Evolutionary conservation across 1,284 basidiomycete genomes (phyloP).

Genomic region (Melampsora larici-populina): DNA sequence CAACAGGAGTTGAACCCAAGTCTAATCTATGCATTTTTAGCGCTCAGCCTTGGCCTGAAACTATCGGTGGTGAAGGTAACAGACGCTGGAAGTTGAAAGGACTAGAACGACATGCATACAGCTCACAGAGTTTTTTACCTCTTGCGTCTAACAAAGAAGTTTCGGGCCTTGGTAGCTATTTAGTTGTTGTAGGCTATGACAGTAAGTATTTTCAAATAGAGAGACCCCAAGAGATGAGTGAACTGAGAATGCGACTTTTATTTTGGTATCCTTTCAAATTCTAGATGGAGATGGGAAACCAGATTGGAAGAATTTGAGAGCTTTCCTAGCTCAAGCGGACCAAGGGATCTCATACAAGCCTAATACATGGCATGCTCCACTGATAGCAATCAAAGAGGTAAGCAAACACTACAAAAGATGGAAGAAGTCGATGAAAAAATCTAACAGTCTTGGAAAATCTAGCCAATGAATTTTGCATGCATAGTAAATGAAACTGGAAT

Average conservation of each 20-base stretch:
- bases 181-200: constrained; percentile 78
- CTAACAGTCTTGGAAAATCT: background rate
- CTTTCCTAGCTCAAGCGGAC: constrained; percentile 71
- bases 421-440: background rate
- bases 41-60: constrained; percentile 46
- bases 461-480: constrained; percentile 51
- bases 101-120: constrained; percentile 52
- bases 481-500: constrained; percentile 51
- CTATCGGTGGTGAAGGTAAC: constrained; percentile 56
- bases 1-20: constrained; percentile 57
- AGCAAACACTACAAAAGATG: background rate
- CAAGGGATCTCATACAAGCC: constrained; percentile 80
- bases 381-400: constrained; percentile 50
- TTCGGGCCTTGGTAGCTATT: constrained; percentile 60
- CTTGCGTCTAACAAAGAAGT: constrained; percentile 62
- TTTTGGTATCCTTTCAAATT: background rate
- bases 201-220: constrained; percentile 54
- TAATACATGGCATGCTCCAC: constrained; percentile 73
- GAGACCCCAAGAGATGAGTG: background rate
- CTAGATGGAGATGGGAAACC: constrained; percentile 65
- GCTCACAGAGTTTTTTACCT: constrained; percentile 74
- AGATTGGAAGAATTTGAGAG: constrained; percentile 67
- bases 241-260: background rate
- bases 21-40: constrained; percentile 55
- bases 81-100: constrained; percentile 61